Evolutionary conservation across 176 grass and related monocot genomes (phyloP).

Genomic region (Eragrostis nindensis): DNA sequence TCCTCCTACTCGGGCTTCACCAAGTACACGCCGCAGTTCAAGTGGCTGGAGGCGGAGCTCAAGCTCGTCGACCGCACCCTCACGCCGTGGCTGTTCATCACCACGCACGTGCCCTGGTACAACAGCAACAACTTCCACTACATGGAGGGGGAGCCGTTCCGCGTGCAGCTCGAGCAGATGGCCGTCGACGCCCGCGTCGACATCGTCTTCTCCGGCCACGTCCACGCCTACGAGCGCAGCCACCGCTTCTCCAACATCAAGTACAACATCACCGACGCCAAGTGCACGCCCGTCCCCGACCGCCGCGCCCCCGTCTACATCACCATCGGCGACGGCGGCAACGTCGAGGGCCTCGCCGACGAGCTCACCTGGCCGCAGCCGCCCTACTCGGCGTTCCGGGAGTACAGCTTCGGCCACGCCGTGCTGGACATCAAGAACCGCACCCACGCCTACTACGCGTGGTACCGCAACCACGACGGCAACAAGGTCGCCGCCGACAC

Average conservation of each 20-base stretch:
- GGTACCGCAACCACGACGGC: conserved; percentile 80
- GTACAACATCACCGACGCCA: conserved; percentile 61
- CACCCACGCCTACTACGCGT: conserved; percentile 66
- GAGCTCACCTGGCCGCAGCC: conserved; percentile 65
- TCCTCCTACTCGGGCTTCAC: conserved; percentile 47
- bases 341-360: conserved; percentile 56
- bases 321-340: conserved; percentile 69
- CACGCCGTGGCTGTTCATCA: conserved; percentile 55
- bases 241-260: conserved; percentile 54
- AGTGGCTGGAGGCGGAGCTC: conserved; percentile 56
- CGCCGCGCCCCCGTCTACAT: conserved; percentile 54
- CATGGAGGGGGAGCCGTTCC: conserved; percentile 58
- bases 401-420: conserved; percentile 71
- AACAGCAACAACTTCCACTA: conserved; percentile 68
- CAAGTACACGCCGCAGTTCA: conserved; percentile 55
- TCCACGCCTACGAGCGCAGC: conserved; percentile 56
- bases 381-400: conserved; percentile 69
- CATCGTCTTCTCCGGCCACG: conserved; percentile 52
- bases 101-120: conserved; percentile 59
- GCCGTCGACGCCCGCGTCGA: conserved; percentile 52
- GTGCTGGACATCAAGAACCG: conserved; percentile 75
- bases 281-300: conserved; percentile 44
- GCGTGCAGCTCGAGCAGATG: conserved; percentile 38
- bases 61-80: conserved; percentile 24
- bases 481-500: conserved; percentile 60